These are phyloP conservation scores for Ilex aquifolium DNA, from an alignment of 257 asterid genomes.

Conservation along the genomic window DNA sequence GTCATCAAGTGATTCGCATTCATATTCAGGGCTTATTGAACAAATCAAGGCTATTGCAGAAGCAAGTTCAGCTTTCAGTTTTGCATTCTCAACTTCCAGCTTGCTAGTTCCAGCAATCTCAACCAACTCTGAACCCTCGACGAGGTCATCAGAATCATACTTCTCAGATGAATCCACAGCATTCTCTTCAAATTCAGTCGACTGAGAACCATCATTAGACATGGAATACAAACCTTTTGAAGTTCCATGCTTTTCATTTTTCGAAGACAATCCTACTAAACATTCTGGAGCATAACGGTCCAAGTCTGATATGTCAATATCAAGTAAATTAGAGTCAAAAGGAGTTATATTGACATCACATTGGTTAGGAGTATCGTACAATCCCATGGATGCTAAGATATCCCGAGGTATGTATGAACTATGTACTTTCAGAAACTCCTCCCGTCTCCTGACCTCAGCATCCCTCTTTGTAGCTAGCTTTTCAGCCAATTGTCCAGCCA, in stretches of 20 bases:
- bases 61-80: constrained; percentile 94
- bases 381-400: constrained; percentile 80
- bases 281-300: constrained; percentile 93
- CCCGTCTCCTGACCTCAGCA: constrained; percentile 78
- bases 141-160: constrained; percentile 44
- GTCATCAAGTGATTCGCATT: constrained; percentile 62
- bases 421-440: constrained; percentile 71
- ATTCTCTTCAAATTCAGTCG: constrained; percentile 46
- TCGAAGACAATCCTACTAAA: constrained; percentile 49
- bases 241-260: constrained; percentile 49
- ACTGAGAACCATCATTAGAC: constrained; percentile 55
- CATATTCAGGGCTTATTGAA: constrained; percentile 56
- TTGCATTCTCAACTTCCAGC: constrained; percentile 95
- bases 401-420: constrained; percentile 75
- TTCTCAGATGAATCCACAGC: constrained; percentile 34
- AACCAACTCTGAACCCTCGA: constrained; percentile 63
- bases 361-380: constrained; percentile 74
- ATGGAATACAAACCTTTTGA: constrained; percentile 46
- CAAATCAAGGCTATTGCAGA: constrained; percentile 83
- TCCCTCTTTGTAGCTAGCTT: constrained; percentile 86
- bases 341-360: constrained; percentile 88
- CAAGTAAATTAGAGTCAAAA: constrained; percentile 70
- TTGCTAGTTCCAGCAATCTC: constrained; percentile 95
- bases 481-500: constrained; percentile 97
- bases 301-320: constrained; percentile 68